Base-by-base conservation (phyloP, 2,329 filamentous ascomycete genomes). In the Hirsutella thompsonii region DNA sequence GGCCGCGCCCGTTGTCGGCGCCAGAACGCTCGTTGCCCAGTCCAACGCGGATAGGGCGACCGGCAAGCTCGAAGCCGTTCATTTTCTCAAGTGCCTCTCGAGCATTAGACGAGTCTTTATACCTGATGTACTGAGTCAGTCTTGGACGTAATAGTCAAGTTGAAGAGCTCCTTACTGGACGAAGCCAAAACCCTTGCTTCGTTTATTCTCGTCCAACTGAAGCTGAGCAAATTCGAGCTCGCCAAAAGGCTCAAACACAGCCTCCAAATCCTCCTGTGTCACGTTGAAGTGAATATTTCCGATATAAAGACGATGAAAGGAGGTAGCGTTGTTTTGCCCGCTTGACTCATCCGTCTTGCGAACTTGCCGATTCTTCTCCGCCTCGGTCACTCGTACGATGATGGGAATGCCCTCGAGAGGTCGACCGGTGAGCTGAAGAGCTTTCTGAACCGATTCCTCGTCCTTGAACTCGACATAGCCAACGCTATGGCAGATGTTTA, bases 21-120 rank as follows among this genome's bases (percentile, higher is more conserved):
- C 89, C 96, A 68, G 96, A 96, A 78, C 96, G 96, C 84, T 98
- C 92, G 70, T 95, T 98, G 66, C 92, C 92, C 69, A 98, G 86
- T 64, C 92, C 92, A 63, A 98, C 93, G 60, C 92, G 88, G 62
- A 98, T 96, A 49, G 89, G 88, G 60, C 92, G 89, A 64, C 89
- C 89, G 55, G 92, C 92, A 53, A 98, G 80, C 66, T 96, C 92
- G 68, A 96, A 98, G 49, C 90, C 89, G 66, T 98, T 98, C 90
- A 98, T 95, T 67, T 95, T 94, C 63, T 95, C 88, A 49, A 98
- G 72, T 46, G 92, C 93, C 62, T 94, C 86, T 58, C 90, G 86
- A 57, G 92, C 92, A 63, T 95, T 81, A 49, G 79, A 78, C 44
- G 90, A 88, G 57, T 96, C 85, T 55, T 83, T 81, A 64, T 93